These are phyloP conservation scores for Metschnikowia baotianmanensis DNA, from an alignment of 805 yeast species.

Conservation along the genomic window DNA sequence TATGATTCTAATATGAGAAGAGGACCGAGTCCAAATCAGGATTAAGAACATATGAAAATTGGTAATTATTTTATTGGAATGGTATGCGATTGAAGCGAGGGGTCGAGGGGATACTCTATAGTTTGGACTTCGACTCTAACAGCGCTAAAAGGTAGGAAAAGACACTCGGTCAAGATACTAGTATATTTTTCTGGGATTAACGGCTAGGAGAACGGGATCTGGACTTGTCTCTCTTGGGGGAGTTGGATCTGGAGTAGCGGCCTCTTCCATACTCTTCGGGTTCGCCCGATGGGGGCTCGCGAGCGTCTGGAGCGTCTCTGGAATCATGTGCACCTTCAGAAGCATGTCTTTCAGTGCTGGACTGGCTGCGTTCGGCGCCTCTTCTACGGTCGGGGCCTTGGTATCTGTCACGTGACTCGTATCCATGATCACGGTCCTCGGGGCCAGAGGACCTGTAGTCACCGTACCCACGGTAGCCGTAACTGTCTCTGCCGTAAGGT, in stretches of 20 bases:
- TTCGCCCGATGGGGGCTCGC: slow-evolving; percentile 7
- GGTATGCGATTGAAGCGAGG: too few species aligned
- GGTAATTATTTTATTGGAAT: too few species aligned
- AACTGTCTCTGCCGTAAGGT: slow-evolving; percentile 14
- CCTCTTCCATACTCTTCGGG: slow-evolving; percentile 21
- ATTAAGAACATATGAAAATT: too few species aligned
- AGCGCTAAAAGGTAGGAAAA: neutral
- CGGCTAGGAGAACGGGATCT: slow-evolving; percentile 37
- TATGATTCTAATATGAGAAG: too few species aligned
- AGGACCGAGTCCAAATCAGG: too few species aligned
- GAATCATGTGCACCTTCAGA: slow-evolving; percentile 17
- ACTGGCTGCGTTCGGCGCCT: slow-evolving; percentile 13
- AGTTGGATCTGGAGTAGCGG: slow-evolving; percentile 32
- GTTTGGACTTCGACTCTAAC: neutral
- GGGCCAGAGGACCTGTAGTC: slow-evolving; percentile 21
- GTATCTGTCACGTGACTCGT: slow-evolving; percentile 22
- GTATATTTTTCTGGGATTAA: slow-evolving; percentile 13
- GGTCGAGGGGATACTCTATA: neutral
- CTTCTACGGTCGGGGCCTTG: slow-evolving; percentile 15
- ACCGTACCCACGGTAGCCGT: slow-evolving; percentile 20
- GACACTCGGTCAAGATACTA: too few species aligned
- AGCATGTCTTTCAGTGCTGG: slow-evolving; percentile 11
- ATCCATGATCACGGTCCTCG: slow-evolving; percentile 20
- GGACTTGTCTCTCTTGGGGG: slow-evolving; percentile 34
- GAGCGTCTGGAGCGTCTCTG: slow-evolving; percentile 13